These are phyloP conservation scores for Xylaria multiplex DNA, from an alignment of 2,329 filamentous ascomycete species.

Conservation along the genomic window DNA sequence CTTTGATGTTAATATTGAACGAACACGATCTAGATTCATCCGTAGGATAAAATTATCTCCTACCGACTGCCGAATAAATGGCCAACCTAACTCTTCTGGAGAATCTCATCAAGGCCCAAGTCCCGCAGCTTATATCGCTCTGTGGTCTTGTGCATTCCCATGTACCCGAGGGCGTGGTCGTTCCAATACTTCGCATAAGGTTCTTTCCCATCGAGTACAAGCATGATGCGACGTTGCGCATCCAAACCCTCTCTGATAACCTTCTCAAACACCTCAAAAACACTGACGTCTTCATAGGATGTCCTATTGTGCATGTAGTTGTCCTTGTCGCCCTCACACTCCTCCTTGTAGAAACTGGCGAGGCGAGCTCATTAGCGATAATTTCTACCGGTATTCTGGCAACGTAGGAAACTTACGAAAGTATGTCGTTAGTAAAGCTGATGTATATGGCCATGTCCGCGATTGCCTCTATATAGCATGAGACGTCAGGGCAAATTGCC, in stretches of 20 bases:
- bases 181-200: conserved; percentile 39
- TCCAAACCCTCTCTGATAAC: conserved; percentile 32
- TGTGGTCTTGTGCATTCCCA: conserved; percentile 34
- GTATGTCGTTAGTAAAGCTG: conserved; percentile 42
- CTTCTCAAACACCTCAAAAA: conserved; percentile 24
- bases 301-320: conserved; percentile 45
- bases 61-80: background rate
- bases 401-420: conserved; percentile 41
- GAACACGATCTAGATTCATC: too few species aligned
- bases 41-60: background rate
- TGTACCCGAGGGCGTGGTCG: conserved; percentile 42
- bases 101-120: conserved; percentile 31
- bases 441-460: conserved; percentile 44
- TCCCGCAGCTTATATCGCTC: conserved; percentile 37
- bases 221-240: conserved; percentile 34
- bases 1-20: background rate
- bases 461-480: conserved; percentile 42
- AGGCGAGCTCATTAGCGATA: background rate
- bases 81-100: background rate
- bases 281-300: conserved; percentile 32
- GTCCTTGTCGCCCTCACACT: conserved; percentile 39
- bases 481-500: conserved; percentile 41
- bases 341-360: conserved; percentile 47
- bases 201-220: conserved; percentile 35
- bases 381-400: background rate